Evolutionary conservation across 768 basidiomycete species (phyloP).

Genomic region (Exidia glandulosa): DNA sequence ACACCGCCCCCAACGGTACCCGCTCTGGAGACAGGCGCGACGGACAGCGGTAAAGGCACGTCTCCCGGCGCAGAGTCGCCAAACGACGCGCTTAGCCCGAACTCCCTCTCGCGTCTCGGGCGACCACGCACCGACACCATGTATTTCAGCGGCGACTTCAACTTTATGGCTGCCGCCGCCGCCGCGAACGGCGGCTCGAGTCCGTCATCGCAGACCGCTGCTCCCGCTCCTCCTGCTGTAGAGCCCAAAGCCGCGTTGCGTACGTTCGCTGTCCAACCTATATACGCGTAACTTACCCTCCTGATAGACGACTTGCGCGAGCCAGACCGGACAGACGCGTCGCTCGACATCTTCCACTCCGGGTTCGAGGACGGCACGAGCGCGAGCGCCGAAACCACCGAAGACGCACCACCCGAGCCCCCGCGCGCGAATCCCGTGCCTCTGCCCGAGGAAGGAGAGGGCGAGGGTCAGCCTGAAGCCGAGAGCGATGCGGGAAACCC

Average conservation of each 20-base stretch:
- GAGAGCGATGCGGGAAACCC: neutral
- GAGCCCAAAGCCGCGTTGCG: neutral
- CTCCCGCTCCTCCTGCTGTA: neutral
- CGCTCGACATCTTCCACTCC: neutral
- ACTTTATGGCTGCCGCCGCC: constrained; percentile 21
- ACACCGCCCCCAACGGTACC: neutral
- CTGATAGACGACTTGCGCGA: neutral
- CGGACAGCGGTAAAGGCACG: neutral
- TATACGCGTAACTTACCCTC: neutral
- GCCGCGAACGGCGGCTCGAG: neutral
- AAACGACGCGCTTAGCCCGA: neutral
- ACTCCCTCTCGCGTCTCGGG: constrained; percentile 16
- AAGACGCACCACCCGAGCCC: neutral
- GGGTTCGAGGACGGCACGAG: neutral
- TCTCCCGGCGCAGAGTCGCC: neutral
- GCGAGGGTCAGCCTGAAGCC: neutral
- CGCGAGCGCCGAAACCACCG: neutral
- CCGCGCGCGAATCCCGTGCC: neutral
- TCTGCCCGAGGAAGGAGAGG: neutral
- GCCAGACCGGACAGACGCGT: neutral
- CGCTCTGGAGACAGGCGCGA: neutral
- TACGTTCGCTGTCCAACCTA: neutral
- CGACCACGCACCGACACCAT: constrained; percentile 63
- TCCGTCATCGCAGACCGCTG: neutral
- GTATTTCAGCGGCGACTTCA: constrained; percentile 44